Conservation (phyloP, 1,139 yeast species). For the Wickerhamomyces sp. region DNA sequence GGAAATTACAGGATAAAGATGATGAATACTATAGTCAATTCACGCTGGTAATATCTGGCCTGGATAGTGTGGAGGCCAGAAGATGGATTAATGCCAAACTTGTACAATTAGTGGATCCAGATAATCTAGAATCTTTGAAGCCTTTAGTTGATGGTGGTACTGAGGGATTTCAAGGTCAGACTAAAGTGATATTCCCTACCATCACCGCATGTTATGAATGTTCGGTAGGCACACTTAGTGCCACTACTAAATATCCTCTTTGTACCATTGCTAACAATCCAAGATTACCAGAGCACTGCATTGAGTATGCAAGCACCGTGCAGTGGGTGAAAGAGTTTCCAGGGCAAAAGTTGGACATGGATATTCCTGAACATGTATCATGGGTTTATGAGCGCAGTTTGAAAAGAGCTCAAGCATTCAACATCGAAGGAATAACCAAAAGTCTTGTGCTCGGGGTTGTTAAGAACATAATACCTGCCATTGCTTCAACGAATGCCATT, state of each 20-base stretch:
- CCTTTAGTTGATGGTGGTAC: constrained; percentile 96
- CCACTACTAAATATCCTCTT: constrained; percentile 74
- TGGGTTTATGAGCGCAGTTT: constrained; percentile 58
- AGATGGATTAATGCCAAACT: constrained; percentile 85
- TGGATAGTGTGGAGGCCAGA: constrained; percentile 87
- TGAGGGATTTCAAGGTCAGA: constrained; percentile 92
- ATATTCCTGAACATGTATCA: constrained; percentile 60
- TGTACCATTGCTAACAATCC: constrained; percentile 97
- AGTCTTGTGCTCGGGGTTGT: constrained; percentile 80
- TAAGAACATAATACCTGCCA: constrained; percentile 89
- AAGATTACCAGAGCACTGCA: constrained; percentile 88
- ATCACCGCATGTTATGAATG: constrained; percentile 91
- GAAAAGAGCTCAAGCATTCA: constrained; percentile 57
- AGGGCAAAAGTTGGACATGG: constrained; percentile 56
- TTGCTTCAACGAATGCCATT: constrained; percentile 91
- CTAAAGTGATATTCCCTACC: constrained; percentile 82
- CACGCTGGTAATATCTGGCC: constrained; percentile 75
- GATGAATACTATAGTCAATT: constrained; percentile 65
- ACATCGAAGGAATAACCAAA: constrained; percentile 68
- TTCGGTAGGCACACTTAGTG: constrained; percentile 70
- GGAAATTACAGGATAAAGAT: constrained; percentile 70
- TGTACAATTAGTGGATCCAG: constrained; percentile 52
- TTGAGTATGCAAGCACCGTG: constrained; percentile 83
- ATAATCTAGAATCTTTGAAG: constrained; percentile 51
- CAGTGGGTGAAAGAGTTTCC: constrained; percentile 63